Evolutionary conservation across 2,329 filamentous ascomycete species (phyloP).

Genomic region (Hypocrella siamensis): DNA sequence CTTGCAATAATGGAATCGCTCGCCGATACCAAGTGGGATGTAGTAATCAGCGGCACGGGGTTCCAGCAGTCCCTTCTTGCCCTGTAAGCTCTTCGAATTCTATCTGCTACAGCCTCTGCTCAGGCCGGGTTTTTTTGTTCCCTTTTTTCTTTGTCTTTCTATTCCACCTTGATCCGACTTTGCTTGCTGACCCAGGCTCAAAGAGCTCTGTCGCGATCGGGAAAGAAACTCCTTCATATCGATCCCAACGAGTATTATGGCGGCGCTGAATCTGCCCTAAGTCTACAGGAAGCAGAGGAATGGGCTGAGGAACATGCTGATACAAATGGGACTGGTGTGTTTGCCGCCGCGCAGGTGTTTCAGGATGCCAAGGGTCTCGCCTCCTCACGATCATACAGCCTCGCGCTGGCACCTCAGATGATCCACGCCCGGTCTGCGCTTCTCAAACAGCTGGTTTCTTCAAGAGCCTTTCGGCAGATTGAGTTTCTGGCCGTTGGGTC

Average conservation of each 20-base stretch:
- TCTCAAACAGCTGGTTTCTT: constrained; percentile 70
- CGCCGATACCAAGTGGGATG: constrained; percentile 61
- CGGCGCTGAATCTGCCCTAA: constrained; percentile 70
- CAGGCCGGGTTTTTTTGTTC: not conserved
- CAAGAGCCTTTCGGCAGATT: constrained; percentile 72
- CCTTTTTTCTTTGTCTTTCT: not conserved
- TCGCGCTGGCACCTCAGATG: constrained; percentile 73
- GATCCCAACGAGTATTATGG: constrained; percentile 84
- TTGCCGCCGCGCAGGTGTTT: constrained; percentile 17
- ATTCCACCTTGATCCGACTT: constrained; percentile 6
- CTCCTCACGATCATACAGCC: constrained; percentile 59
- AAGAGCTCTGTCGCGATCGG: constrained; percentile 84
- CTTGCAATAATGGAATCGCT: constrained; percentile 51
- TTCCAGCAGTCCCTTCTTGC: constrained; percentile 66
- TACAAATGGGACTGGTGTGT: constrained; percentile 9
- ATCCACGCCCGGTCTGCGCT: constrained; percentile 73
- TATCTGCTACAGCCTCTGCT: not conserved
- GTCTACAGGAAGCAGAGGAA: constrained; percentile 61
- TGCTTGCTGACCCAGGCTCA: constrained; percentile 16
- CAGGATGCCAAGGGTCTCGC: constrained; percentile 27
- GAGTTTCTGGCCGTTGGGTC: constrained; percentile 89
- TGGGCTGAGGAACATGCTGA: constrained; percentile 41
- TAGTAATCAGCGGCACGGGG: constrained; percentile 64
- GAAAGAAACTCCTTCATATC: constrained; percentile 81
- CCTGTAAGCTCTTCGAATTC: constrained; percentile 40